Evolutionary conservation across 1,284 basidiomycete species (phyloP).

Genomic region (Puccinia coronata): DNA sequence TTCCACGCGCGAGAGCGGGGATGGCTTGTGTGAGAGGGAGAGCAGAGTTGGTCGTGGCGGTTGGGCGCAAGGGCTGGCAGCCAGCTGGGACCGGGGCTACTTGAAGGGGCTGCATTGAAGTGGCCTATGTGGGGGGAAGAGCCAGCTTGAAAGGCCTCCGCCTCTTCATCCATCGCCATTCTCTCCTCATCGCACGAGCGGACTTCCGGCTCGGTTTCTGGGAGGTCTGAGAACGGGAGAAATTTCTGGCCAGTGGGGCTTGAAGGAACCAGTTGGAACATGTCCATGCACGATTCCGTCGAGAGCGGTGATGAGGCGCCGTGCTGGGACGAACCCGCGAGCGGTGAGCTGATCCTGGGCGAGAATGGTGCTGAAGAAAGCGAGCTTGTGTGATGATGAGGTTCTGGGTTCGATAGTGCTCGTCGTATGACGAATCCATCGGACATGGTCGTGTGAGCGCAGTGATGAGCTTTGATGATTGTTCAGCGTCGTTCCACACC

Average conservation of each 20-base stretch:
- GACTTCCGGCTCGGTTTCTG: constrained; percentile 27
- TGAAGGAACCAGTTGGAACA: constrained; percentile 12
- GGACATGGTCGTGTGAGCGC: too few relatives aligned
- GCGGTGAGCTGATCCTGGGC: constrained; percentile 32
- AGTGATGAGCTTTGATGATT: too few relatives aligned
- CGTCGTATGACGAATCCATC: constrained; percentile 1
- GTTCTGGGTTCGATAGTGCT: neutral
- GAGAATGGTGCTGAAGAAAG: neutral
- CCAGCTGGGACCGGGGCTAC: constrained; percentile 39
- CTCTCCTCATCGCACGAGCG: constrained; percentile 27
- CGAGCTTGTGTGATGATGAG: neutral
- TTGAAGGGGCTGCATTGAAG: constrained; percentile 5
- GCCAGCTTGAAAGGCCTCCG: neutral
- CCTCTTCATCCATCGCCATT: neutral
- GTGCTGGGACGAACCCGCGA: neutral
- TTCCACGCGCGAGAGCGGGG: neutral
- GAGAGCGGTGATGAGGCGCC: constrained; percentile 27
- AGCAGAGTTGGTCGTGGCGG: neutral
- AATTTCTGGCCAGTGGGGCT: neutral
- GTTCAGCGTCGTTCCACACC: too few relatives aligned
- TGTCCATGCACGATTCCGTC: neutral
- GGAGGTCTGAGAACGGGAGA: constrained; percentile 10
- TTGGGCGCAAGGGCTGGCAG: constrained; percentile 10
- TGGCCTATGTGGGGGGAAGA: constrained; percentile 23
- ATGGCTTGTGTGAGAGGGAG: neutral